phyloP scores from a whole-genome alignment of 805 yeast genomes.

The Candida mattraensis region DNA sequence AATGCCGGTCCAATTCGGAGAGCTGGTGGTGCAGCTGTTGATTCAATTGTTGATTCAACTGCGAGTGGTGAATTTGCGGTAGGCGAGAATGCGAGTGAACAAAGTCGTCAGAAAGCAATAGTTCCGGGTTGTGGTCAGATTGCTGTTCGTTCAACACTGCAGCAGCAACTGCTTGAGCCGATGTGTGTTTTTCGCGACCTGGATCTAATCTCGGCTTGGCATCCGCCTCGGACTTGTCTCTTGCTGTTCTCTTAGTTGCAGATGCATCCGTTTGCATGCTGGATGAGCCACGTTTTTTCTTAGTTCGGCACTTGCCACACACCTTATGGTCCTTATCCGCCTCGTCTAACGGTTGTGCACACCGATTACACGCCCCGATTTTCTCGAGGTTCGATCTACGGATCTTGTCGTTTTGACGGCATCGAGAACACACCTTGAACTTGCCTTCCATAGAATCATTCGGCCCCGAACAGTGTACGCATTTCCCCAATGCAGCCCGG shows the following conservation, averaged over 20 bases:
- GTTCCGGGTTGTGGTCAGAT: conserved; percentile 11
- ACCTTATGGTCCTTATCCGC: conserved; percentile 57
- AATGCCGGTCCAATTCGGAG: conserved; percentile 10
- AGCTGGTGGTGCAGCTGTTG: conserved; percentile 27
- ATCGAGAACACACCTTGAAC: conserved; percentile 65
- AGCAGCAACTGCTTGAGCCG: conserved; percentile 21
- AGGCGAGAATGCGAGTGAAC: conserved; percentile 11
- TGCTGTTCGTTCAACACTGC: conserved; percentile 20
- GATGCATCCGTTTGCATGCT: conserved; percentile 1
- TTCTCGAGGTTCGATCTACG: conserved; percentile 57
- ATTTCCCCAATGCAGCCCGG: conserved; percentile 61
- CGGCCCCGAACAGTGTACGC: conserved; percentile 70
- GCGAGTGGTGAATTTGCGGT: conserved; percentile 30
- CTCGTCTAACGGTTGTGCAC: conserved; percentile 49
- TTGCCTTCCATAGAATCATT: conserved; percentile 43
- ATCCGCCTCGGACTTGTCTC: conserved; percentile 2
- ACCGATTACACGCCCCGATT: conserved; percentile 61
- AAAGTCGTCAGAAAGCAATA: conserved; percentile 15
- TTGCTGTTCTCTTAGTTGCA: conserved; percentile 1
- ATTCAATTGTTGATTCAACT: conserved; percentile 32
- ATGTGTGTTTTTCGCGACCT: conserved; percentile 5
- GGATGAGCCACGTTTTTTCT: conserved; percentile 41
- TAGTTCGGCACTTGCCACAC: conserved; percentile 51
- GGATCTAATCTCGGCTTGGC: not conserved
- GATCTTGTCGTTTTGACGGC: conserved; percentile 60